Evolutionary conservation across 2,329 filamentous ascomycete genomes (phyloP), one percentile per base, ranked within the genome.

Genomic region (Phialocephala sp.): DNA sequence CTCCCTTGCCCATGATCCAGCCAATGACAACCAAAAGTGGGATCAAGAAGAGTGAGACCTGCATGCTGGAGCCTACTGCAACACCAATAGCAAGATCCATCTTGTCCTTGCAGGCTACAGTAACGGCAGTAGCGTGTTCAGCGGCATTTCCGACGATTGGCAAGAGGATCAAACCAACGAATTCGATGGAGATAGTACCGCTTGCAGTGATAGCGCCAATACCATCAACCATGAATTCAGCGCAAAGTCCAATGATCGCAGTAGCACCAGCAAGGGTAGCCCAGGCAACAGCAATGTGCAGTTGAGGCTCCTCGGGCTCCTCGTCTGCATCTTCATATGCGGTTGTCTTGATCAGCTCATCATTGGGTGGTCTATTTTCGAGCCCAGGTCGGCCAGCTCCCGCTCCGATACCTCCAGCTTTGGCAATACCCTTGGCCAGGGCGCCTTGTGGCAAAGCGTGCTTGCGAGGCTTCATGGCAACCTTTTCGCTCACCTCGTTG

Each of bases 121-220:
- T 90, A 8, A 93, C 90, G 11, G 92, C 91, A 1, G 91, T 94
- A 32, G 93, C 91, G 74, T 94, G 91, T 76, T 94, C 91, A 1
- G 91, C 91, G 1, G 91, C 91, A 73, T 94, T 94, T 55, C 91
- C 91, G 35, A 94, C 91, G 68, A 94, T 93, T 1, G 91, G 91
- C 52, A 94, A 90, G 22, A 94, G 80, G 58, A 94, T 92, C 61
- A 94, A 80, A 80, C 91, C 91, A 70, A 94, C 92, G 72, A 94
- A 94, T 9, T 89, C 91, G 76, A 91, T 90, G 79, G 89, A 92
- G 75, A 94, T 89, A 62, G 86, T 83, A 2, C 88, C 88, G 43
- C 81, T 85, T 67, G 86, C 83, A n/a, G 93, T 91, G 59, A 94
- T 85, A 27, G 83, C 82, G 68, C 91, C 88, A 72, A 94, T 94